Base-by-base conservation (phyloP, 805 yeast species). In the Cyberlindnera maritima region DNA sequence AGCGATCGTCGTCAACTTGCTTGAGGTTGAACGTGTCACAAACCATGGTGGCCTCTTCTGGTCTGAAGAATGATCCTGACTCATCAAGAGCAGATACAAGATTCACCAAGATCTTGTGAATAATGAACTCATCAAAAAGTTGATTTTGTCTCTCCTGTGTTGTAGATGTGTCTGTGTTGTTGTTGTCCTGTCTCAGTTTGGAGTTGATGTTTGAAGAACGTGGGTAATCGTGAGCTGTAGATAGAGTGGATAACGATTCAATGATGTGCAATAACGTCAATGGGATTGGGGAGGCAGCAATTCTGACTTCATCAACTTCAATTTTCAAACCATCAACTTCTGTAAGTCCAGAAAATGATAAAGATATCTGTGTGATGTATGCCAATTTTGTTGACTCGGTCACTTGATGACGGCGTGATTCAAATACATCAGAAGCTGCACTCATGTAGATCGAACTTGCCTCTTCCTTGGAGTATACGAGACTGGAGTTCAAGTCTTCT, bases 401-500 rank as follows among this genome's bases (percentile, higher is more conserved):
- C 55, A 41, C 35, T 18, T 45, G 49, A 13, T 48, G 34, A 11
- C 47, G 49, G 32, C 51, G 48, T 2, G 61, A 53, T 20, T 55
- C 61, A 41, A 74, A 67, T 2, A 79, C 60, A 41, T 76, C 74
- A 0, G 88, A 80, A 11, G 84, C 71, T 2, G 96, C 95, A 64
- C 95, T 87, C 91, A 87, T 81, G 60, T 86, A 88, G 17, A 88
- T 74, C 3, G 90, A 81, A 39, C 80, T 74, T 1, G 88, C 85
- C 46, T 83, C 85, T 42, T 77, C 81, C 44, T 79, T 83, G 1
- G 92, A 80, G 59, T 82, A 83, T 32, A 81, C 69, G 66, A 79
- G 75, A 56, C 89, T 83, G 32, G 74, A 75, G 61, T 74, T 62
- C 47, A 82, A 59, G 31, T 56, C 56, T 10, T 23, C 48, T 8